phyloP scores from a whole-genome alignment of 257 asterid genomes.

The Solanum ossicruentum region DNA sequence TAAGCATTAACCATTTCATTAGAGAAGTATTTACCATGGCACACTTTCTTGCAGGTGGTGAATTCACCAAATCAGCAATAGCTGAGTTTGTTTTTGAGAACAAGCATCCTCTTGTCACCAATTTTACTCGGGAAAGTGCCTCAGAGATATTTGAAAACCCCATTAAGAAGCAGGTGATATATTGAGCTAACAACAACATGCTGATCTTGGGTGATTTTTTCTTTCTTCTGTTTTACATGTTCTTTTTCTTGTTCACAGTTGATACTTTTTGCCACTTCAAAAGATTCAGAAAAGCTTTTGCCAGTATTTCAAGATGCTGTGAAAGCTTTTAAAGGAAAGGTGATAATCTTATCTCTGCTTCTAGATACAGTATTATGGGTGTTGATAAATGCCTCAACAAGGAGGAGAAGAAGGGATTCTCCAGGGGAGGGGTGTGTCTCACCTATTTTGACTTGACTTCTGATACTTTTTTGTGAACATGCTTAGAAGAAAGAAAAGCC shows the following conservation, averaged over 20 bases:
- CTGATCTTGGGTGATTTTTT: not conserved
- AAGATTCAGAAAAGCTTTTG: conserved; percentile 45
- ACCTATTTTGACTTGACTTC: not conserved
- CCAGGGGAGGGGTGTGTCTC: not conserved
- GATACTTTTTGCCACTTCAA: conserved; percentile 66
- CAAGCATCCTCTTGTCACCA: conserved; percentile 73
- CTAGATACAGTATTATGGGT: not conserved
- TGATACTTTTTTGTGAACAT: not conserved
- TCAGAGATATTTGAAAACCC: conserved; percentile 76
- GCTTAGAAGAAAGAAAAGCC: not conserved
- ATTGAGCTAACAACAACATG: not conserved
- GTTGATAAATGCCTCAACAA: not conserved
- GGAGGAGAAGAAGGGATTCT: not conserved
- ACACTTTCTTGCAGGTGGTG: conserved; percentile 37
- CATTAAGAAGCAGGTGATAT: conserved; percentile 75
- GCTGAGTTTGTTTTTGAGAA: conserved; percentile 70
- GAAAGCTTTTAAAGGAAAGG: conserved; percentile 85
- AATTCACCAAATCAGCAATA: conserved; percentile 65
- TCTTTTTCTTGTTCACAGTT: conserved; percentile 33
- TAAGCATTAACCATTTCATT: not conserved
- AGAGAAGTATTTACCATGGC: not conserved
- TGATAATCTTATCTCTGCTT: conserved; percentile 8
- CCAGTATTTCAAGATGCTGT: conserved; percentile 74
- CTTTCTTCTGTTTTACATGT: not conserved
- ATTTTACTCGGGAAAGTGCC: conserved; percentile 69